A percentile compares a stretch with the other conserved stretches of the same genome.
Evolutionary conservation across 768 basidiomycete species (phyloP).

Genomic region (Pleurotus tuoliensis): DNA sequence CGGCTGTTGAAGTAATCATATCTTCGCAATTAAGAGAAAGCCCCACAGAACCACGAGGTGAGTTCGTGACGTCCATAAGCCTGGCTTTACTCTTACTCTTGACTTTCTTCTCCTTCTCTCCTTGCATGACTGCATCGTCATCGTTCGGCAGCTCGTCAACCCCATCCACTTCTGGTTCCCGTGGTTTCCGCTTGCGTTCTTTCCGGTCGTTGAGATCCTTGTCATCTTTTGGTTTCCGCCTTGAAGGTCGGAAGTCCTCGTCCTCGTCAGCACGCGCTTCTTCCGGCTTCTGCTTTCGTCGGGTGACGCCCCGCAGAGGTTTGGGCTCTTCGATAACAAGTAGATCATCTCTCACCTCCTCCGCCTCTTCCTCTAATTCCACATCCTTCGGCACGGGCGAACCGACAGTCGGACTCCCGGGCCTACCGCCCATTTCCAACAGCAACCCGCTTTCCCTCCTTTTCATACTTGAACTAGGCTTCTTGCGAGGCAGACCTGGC

Average conservation of each 20-base stretch:
- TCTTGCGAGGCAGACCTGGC: constrained; percentile 6
- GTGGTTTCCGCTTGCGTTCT: constrained; percentile 41
- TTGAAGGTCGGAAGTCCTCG: constrained; percentile 16
- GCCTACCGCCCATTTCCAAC: constrained; percentile 35
- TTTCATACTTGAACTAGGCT: not conserved
- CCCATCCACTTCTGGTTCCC: constrained; percentile 31
- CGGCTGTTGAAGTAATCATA: not conserved
- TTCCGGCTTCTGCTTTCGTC: constrained; percentile 11
- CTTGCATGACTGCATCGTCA: constrained; percentile 25
- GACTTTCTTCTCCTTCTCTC: constrained; percentile 18
- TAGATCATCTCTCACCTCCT: constrained; percentile 48
- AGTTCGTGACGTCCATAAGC: constrained; percentile 65
- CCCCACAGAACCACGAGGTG: constrained; percentile 28
- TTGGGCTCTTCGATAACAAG: not conserved
- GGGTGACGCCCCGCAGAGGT: not conserved
- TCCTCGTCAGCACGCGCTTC: constrained; percentile 28
- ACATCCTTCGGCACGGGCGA: constrained; percentile 46
- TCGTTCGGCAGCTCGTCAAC: constrained; percentile 29
- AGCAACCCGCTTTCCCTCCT: constrained; percentile 56
- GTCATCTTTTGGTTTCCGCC: constrained; percentile 18
- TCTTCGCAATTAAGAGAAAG: constrained; percentile 2
- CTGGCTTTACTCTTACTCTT: constrained; percentile 36
- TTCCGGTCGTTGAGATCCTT: constrained; percentile 36
- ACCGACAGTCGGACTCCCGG: constrained; percentile 66
- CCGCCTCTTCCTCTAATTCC: constrained; percentile 52